Base-by-base conservation (phyloP, 768 basidiomycete species). In the Mycena venus region DNA sequence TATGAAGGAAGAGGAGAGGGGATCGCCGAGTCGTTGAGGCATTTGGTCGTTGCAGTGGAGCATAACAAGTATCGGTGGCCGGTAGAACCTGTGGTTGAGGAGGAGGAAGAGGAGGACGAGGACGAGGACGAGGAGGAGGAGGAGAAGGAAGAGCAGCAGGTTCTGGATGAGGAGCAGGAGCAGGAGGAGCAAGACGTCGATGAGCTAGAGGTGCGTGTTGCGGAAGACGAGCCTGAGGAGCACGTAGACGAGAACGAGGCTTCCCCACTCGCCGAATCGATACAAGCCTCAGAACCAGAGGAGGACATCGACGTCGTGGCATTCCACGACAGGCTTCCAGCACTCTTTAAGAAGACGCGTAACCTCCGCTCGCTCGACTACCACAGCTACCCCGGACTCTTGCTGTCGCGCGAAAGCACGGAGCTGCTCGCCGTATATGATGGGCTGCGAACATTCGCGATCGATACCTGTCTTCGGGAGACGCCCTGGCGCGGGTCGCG, bases 311-410 rank as follows among this genome's bases (percentile, higher is more conserved):
- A 60, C 25, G 68, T 49, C 23, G 32, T 27, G 11, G 66, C 70
- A 17, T 64, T 70, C 3, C 42, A 63, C 53, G 27, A 51, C 11
- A 70, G 72, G 2, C 64, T 79, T 19, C 62, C 64, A 1, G 38
- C 15, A 7, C 61, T 77, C 15, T 73, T 79, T 38, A 27, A 51
- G 27, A 70, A 29, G 19, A 65, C 69, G 1, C 25, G 25, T 0
- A 77, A 72, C 38, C 74, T 79, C 12, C 58, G 53, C 29, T 36
- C 59, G 5, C 49, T 79, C 17, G 75, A 79, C 23, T 78, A 78
- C 61, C 63, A 62, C 53, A 65, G 67, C 31, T 47, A 17, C n/a
- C 53, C 68, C 27, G 76, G 77, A 23, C 73, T 75, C 15, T 21
- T 49, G 27, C 38, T 76, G 40, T 56, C 65, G 2, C 7, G 34